Evolutionary conservation across 2,329 filamentous ascomycete genomes (phyloP).

Genomic region (Pyrenophora tritici-repentis): DNA sequence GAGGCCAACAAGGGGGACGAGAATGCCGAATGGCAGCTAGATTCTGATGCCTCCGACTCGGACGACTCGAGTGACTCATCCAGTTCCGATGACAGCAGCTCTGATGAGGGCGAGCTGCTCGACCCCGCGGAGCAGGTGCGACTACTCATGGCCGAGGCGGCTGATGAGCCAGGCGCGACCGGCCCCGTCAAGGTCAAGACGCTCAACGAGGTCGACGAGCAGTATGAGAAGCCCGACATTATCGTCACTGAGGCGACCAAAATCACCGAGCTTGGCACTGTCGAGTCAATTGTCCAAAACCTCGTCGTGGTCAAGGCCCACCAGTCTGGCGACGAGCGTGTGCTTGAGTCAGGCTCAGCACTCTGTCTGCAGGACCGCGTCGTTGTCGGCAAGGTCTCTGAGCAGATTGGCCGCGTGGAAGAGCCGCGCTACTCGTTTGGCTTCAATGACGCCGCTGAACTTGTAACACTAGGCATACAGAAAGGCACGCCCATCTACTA

Average conservation of each 20-base stretch:
- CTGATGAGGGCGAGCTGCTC: slow-evolving; percentile 68
- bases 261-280: slow-evolving; percentile 73
- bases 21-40: slow-evolving; percentile 80
- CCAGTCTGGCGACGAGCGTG: slow-evolving; percentile 78
- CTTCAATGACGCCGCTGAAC: slow-evolving; percentile 71
- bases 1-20: slow-evolving; percentile 54
- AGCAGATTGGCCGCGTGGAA: slow-evolving; percentile 83
- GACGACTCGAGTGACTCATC: slow-evolving; percentile 47
- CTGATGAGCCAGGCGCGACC: slow-evolving; percentile 76
- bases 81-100: slow-evolving; percentile 56
- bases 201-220: slow-evolving; percentile 72
- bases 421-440: slow-evolving; percentile 84
- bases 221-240: slow-evolving; percentile 70
- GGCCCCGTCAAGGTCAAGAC: slow-evolving; percentile 69
- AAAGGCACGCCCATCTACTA: slow-evolving; percentile 77
- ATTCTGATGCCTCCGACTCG: slow-evolving; percentile 63
- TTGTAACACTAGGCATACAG: slow-evolving; percentile 69
- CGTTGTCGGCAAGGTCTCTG: slow-evolving; percentile 80
- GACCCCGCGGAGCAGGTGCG: slow-evolving; percentile 82
- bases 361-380: slow-evolving; percentile 77
- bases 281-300: slow-evolving; percentile 79
- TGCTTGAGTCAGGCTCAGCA: slow-evolving; percentile 82
- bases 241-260: slow-evolving; percentile 76
- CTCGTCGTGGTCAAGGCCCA: slow-evolving; percentile 78
- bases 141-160: slow-evolving; percentile 82